Evolutionary conservation across 148 eudicot genomes (phyloP), one percentile per base, ranked within the genome.

Genomic region (Heliamphora exappendiculata): DNA sequence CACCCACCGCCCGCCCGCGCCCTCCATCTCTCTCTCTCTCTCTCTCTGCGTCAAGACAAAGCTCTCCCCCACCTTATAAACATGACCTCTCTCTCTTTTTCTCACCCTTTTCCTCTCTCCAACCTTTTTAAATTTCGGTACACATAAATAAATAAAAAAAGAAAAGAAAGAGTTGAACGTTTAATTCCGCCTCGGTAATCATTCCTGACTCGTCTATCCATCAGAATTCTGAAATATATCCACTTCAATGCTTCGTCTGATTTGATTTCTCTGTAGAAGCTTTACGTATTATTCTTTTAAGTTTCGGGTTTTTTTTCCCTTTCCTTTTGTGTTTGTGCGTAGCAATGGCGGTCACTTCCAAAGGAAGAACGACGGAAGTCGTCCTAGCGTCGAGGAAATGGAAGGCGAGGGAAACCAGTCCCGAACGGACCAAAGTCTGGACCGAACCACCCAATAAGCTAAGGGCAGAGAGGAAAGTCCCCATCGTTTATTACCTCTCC

Each of bases 401-500:
- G 77, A 86, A 59, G 41, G 83, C 82, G 16, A 26, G 81, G 59
- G 81, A 79, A 33, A 82, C 76, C 9, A 86, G 91, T 49, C 88
- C 91, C 41, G 89, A 88, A 58, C 72, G 87, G 5, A 80, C 84
- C 69, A 88, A 67, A 67, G 86, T 78, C 49, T 82, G 84, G 88
- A 70, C 81, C 16, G 86, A 88, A 49, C 84, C 90, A 5, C 72
- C 81, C 49, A 55, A 19, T 22, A 79, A 74, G 67, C 49, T 28
- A 45, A 75, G 75, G 33, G 2, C 78, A 13, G 54, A 70, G 8
- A 79, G 55, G 77, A 36, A 69, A 68, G 91, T 86, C 24, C 85
- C 88, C 5, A 91, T 92, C 8, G 89, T 92, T 57, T 92, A 92
- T 72, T 92, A 92, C 70, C 88, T 92, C 36, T 86, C 86, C 39